Conservation (phyloP, 768 basidiomycete species). For the Agrocybe praecox region DNA sequence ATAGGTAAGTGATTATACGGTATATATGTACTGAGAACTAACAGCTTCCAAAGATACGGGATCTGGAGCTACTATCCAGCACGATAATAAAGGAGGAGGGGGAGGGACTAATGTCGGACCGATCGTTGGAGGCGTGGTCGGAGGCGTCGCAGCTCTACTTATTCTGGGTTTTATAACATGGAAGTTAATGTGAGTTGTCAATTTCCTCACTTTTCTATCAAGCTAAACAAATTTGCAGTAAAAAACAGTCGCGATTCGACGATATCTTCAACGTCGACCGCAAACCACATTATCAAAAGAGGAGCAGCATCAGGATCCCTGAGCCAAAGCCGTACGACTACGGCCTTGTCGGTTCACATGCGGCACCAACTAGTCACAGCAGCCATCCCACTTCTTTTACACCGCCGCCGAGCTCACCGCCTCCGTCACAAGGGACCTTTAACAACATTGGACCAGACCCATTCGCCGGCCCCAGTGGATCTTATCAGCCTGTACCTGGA, state of each 20-base stretch:
- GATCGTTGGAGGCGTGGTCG: slow-evolving; percentile 29
- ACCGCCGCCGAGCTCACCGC: slow-evolving; percentile 37
- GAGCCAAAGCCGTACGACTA: slow-evolving; percentile 64
- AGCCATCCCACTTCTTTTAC: slow-evolving; percentile 10
- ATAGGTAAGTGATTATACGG: not conserved
- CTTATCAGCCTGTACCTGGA: slow-evolving; percentile 1
- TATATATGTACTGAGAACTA: not conserved
- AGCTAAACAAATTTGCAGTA: slow-evolving; percentile 14
- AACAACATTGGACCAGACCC: not conserved
- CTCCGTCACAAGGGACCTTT: slow-evolving; percentile 33
- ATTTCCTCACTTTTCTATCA: not conserved
- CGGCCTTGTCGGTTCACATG: slow-evolving; percentile 53
- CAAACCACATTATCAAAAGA: slow-evolving; percentile 17
- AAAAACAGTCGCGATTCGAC: slow-evolving; percentile 24
- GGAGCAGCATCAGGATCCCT: slow-evolving; percentile 5
- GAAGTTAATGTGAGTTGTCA: slow-evolving; percentile 23
- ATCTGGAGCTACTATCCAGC: slow-evolving; percentile 3
- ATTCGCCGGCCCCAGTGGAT: slow-evolving; percentile 1
- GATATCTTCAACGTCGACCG: slow-evolving; percentile 25
- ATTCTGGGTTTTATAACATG: slow-evolving; percentile 26
- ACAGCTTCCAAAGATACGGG: slow-evolving; percentile 5
- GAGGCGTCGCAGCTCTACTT: slow-evolving; percentile 23
- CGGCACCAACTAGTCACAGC: slow-evolving; percentile 28
- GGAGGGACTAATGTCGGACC: slow-evolving; percentile 20
- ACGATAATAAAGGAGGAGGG: slow-evolving; percentile 6